These are phyloP conservation scores for Linum lewisii DNA, from an alignment of 345 rosid genomes.

Conservation along the genomic window DNA sequence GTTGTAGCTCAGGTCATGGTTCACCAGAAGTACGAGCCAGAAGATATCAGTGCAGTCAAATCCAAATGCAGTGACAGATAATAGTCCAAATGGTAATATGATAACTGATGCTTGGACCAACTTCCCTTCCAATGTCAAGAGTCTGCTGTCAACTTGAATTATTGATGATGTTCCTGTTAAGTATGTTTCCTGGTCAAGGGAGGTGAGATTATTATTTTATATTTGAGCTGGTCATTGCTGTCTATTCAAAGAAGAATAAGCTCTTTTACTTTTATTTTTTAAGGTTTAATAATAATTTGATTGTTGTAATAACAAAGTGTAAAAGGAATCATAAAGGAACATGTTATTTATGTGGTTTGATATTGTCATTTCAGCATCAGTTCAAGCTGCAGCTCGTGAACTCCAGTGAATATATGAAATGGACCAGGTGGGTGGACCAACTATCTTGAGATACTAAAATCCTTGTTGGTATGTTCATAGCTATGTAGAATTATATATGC, in stretches of 20 bases:
- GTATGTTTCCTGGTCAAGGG: slow-evolving; percentile 26
- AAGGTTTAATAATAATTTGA: too few species aligned
- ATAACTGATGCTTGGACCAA: slow-evolving; percentile 8
- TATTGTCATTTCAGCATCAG: slow-evolving; percentile 34
- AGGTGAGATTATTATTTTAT: slow-evolving; percentile 10
- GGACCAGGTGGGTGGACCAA: slow-evolving; percentile 25
- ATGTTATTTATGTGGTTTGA: neutral
- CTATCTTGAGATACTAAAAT: slow-evolving; percentile 30
- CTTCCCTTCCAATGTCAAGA: slow-evolving; percentile 23
- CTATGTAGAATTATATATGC: too few species aligned
- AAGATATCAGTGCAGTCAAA: slow-evolving; percentile 18
- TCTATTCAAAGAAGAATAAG: neutral
- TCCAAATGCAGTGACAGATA: slow-evolving; percentile 9
- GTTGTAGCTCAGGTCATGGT: slow-evolving; percentile 25
- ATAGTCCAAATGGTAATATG: slow-evolving; percentile 10
- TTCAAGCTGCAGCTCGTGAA: slow-evolving; percentile 55
- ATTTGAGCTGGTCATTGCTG: neutral
- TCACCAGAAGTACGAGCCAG: slow-evolving; percentile 21
- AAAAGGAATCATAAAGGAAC: neutral
- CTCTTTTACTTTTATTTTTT: neutral
- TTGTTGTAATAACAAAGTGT: neutral
- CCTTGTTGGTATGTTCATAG: too few species aligned
- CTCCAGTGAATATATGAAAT: slow-evolving; percentile 56
- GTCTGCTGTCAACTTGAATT: slow-evolving; percentile 21
- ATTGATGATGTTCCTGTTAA: slow-evolving; percentile 22